A percentile compares a stretch with the other conserved stretches of the same genome.
Evolutionary conservation across 495 filamentous ascomycete genomes (phyloP).

Genomic region (Aspergillus panamensis): DNA sequence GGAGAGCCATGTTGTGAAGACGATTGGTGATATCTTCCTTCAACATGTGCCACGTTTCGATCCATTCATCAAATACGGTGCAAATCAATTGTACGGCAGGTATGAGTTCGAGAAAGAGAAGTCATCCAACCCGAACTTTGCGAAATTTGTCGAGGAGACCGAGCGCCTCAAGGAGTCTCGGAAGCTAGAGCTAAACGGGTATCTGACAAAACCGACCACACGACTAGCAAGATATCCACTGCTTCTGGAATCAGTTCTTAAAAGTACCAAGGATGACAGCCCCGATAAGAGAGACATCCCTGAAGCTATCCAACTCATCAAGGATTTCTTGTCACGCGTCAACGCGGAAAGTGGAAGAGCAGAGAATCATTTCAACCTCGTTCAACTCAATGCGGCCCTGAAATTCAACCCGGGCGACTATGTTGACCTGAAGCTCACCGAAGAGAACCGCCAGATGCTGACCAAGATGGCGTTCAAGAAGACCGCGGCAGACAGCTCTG

Average conservation of each 20-base stretch:
- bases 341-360: conserved; percentile 95
- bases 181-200: conserved; percentile 96
- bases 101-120: conserved; percentile 98
- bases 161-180: conserved; percentile 94
- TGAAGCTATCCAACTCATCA: conserved; percentile 77
- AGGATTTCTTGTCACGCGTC: conserved; percentile 80
- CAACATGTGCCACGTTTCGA: conserved; percentile 88
- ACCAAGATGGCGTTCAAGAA: conserved; percentile 94
- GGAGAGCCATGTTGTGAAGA: conserved; percentile 79
- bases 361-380: conserved; percentile 96
- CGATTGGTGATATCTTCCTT: conserved; percentile 92
- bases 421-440: conserved; percentile 91
- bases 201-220: conserved; percentile 96
- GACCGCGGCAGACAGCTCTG: conserved; percentile 75
- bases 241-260: conserved; percentile 85
- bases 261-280: conserved; percentile 80
- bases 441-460: conserved; percentile 87
- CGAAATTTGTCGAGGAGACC: conserved; percentile 93
- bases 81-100: conserved; percentile 94
- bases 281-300: conserved; percentile 90
- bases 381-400: conserved; percentile 82
- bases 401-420: conserved; percentile 83
- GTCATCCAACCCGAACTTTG: conserved; percentile 76
- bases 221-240: conserved; percentile 93
- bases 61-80: conserved; percentile 95